These are phyloP conservation scores for Dicorynia guianensis DNA, from an alignment of 306 rosid genomes.

Conservation along the genomic window DNA sequence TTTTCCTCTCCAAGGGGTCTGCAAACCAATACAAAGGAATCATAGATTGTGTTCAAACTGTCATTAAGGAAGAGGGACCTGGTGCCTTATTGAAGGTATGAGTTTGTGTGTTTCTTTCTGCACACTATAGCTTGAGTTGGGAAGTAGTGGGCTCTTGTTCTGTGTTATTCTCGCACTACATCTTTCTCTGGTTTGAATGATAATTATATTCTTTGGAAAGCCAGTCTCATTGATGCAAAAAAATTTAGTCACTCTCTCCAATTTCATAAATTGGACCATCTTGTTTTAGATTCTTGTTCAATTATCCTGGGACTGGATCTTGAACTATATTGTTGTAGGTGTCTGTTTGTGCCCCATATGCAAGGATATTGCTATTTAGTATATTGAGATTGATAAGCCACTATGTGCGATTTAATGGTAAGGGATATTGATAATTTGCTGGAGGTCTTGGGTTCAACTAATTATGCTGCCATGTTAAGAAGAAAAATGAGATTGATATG, in stretches of 20 bases:
- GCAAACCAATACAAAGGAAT: constrained; percentile 85
- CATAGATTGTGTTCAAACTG: constrained; percentile 87
- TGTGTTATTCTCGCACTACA: constrained; percentile 12
- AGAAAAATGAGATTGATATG: too few species aligned
- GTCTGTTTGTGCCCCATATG: too few species aligned
- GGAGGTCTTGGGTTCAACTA: too few species aligned
- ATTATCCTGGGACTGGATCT: too few species aligned
- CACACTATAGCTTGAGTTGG: constrained; percentile 13
- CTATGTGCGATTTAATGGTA: too few species aligned
- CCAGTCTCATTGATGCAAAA: background rate
- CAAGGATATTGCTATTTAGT: too few species aligned
- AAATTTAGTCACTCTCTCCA: background rate
- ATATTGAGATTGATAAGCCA: too few species aligned
- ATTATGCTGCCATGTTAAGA: too few species aligned
- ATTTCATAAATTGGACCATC: background rate
- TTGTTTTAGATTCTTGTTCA: background rate
- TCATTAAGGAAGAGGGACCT: constrained; percentile 92
- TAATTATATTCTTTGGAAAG: constrained; percentile 12
- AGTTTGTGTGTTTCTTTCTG: constrained; percentile 30
- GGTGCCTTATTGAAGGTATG: constrained; percentile 80
- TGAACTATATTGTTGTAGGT: too few species aligned
- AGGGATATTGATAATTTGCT: too few species aligned
- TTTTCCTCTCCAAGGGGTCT: constrained; percentile 67
- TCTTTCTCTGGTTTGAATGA: background rate
- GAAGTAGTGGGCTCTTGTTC: constrained; percentile 19